Percentiles rank a stretch among this genome's conserved stretches.
Conservation (phyloP, 1,284 basidiomycete species). For the Cryptococcus sp. region DNA sequence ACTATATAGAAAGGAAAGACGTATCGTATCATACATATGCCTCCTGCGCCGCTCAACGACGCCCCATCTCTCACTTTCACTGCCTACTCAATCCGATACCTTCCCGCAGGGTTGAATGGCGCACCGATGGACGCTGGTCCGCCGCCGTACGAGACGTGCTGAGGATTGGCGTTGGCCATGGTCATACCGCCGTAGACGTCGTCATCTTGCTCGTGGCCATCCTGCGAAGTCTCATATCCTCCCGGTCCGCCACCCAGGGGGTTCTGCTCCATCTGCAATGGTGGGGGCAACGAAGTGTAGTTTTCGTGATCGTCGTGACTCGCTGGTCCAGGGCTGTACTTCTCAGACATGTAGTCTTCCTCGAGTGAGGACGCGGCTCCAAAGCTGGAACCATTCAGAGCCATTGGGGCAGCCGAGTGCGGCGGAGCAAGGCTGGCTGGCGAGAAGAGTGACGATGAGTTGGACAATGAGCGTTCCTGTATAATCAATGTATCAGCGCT, state of each 20-base stretch:
- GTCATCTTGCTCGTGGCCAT: neutral
- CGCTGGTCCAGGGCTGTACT: constrained; percentile 12
- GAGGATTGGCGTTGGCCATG: neutral
- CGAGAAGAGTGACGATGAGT: constrained; percentile 34
- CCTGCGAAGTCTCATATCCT: neutral
- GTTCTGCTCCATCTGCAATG: constrained; percentile 20
- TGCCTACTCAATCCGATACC: neutral
- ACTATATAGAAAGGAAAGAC: no score
- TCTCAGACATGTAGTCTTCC: constrained; percentile 34
- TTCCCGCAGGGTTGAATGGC: neutral
- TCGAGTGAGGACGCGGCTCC: constrained; percentile 33
- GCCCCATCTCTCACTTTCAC: neutral
- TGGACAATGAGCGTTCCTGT: constrained; percentile 41
- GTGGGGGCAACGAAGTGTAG: constrained; percentile 40
- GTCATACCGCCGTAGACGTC: constrained; percentile 2
- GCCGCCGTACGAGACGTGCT: neutral
- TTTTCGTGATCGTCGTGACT: constrained; percentile 33
- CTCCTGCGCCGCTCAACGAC: neutral
- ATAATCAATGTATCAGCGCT: neutral
- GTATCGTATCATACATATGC: no score
- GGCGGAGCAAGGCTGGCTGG: constrained; percentile 18
- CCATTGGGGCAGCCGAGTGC: constrained; percentile 30
- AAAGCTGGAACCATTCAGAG: constrained; percentile 39
- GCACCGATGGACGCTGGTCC: neutral
- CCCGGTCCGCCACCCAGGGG: neutral